Evolutionary conservation across 164 flowering plant genomes (phyloP).

Genomic region (Cinnamomum chago): DNA sequence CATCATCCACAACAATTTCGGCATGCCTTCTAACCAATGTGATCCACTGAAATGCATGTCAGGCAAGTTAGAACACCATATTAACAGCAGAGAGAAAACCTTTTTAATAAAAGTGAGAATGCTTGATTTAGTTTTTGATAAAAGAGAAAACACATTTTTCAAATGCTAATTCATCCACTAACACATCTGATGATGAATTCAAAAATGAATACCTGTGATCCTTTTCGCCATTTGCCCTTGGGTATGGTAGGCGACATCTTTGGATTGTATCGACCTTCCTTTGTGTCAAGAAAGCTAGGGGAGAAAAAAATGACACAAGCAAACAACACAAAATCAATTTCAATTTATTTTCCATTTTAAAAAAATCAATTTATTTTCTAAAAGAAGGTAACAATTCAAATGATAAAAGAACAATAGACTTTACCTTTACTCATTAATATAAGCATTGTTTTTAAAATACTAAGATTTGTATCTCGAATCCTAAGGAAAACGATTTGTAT

Average conservation of each 20-base stretch:
- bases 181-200: not conserved
- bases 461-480: too few species aligned
- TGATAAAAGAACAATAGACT: too few species aligned
- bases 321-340: not conserved
- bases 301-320: conserved; percentile 5
- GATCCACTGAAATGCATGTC: conserved; percentile 65
- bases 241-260: conserved; percentile 86
- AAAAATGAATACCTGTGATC: conserved; percentile 70
- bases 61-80: not conserved
- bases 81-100: not conserved
- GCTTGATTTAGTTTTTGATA: not conserved
- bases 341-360: not conserved
- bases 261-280: conserved; percentile 71
- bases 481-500: too few species aligned
- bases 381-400: not conserved
- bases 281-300: conserved; percentile 64
- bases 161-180: too few species aligned
- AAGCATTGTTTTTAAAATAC: too few species aligned
- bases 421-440: too few species aligned
- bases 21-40: conserved; percentile 71
- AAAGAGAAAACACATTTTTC: too few species aligned
- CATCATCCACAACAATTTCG: conserved; percentile 68
- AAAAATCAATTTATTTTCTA: not conserved
- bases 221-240: conserved; percentile 82
- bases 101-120: not conserved